Evolutionary conservation across 495 filamentous ascomycete species (phyloP).

Genomic region (Neurospora terricola): DNA sequence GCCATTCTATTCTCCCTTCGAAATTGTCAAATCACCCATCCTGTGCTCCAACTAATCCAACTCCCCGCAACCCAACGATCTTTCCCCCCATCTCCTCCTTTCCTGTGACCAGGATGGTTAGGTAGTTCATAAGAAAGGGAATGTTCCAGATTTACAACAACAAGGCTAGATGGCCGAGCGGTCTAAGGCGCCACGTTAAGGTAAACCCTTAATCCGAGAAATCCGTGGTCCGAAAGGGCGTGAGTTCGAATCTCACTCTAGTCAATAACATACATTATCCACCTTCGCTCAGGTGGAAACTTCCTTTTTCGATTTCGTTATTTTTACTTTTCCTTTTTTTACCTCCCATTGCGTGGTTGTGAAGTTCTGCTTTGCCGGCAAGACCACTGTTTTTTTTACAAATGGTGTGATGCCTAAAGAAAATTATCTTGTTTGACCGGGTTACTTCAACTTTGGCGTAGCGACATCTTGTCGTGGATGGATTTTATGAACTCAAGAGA

Average conservation of each 20-base stretch:
- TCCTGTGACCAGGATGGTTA: background rate
- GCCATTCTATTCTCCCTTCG: background rate
- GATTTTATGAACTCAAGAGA: no score
- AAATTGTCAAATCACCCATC: background rate
- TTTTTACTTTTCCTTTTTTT: background rate
- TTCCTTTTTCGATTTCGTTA: background rate
- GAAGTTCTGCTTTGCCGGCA: background rate
- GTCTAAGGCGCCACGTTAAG: background rate
- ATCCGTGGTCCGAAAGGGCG: slow-evolving; percentile 4
- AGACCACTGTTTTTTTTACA: background rate
- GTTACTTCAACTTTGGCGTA: no score
- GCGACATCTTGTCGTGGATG: no score
- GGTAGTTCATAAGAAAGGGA: background rate
- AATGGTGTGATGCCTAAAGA: no score
- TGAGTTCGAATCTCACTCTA: slow-evolving; percentile 9
- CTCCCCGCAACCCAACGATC: background rate
- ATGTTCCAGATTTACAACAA: background rate
- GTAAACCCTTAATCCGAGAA: background rate
- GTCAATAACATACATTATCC: background rate
- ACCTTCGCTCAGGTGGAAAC: background rate
- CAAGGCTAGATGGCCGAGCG: background rate
- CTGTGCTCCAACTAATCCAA: background rate
- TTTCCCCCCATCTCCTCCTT: background rate
- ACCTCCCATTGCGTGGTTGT: background rate
- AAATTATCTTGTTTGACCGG: no score